These are phyloP conservation scores for Cadophora malorum DNA, from an alignment of 2,329 filamentous ascomycete genomes.

Conservation along the genomic window DNA sequence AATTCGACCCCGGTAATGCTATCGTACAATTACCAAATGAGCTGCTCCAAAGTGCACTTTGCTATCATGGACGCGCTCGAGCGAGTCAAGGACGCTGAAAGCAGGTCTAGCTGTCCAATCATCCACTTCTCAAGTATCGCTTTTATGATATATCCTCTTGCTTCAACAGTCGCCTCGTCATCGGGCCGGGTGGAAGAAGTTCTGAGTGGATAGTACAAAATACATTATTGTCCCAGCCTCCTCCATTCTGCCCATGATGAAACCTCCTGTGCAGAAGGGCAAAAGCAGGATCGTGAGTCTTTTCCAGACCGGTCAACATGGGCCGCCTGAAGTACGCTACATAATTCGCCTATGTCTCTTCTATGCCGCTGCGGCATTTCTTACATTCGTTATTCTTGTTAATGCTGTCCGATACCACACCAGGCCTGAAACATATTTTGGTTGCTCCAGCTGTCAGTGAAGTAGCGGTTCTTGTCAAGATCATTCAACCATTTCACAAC, in stretches of 20 bases:
- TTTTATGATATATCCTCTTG: conserved; percentile 11
- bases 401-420: not conserved
- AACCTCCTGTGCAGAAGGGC: conserved; percentile 8
- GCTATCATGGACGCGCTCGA: not conserved
- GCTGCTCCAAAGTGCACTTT: conserved; percentile 15
- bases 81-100: conserved; percentile 6
- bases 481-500: not conserved
- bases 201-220: not conserved
- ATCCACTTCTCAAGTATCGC: not conserved
- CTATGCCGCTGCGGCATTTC: no score
- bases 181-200: not conserved
- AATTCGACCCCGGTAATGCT: not conserved
- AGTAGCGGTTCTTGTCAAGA: not conserved
- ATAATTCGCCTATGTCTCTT: not conserved
- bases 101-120: not conserved
- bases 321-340: not conserved
- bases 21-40: not conserved
- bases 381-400: not conserved
- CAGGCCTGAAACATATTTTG: no score
- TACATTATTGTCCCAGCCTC: conserved; percentile 2
- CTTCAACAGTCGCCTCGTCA: conserved; percentile 3
- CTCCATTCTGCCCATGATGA: not conserved
- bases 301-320: not conserved
- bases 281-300: conserved; percentile 6
- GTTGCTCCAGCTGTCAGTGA: not conserved